Percentiles rank a stretch among this genome's conserved stretches.
These are phyloP conservation scores for Spathaspora girioi DNA, from an alignment of 805 yeast genomes.

Conservation along the genomic window DNA sequence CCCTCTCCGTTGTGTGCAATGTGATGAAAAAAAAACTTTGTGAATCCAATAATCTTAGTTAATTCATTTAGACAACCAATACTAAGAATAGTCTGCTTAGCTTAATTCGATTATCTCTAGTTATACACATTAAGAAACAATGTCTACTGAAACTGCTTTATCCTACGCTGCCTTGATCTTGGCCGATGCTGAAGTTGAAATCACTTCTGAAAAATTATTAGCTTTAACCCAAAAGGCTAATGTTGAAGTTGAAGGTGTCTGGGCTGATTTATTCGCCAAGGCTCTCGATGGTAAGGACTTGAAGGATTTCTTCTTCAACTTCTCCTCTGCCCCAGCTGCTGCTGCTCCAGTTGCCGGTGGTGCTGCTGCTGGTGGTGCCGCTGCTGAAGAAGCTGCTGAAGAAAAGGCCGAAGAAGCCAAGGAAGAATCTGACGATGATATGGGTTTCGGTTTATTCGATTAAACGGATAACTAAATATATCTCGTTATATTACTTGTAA, in stretches of 20 bases:
- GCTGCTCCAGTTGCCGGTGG: constrained; percentile 34
- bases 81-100: constrained; percentile 50
- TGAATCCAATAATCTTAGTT: background rate
- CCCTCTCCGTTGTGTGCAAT: background rate
- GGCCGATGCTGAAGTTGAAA: constrained; percentile 46
- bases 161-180: constrained; percentile 50
- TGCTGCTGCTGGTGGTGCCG: constrained; percentile 33
- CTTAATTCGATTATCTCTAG: constrained; percentile 51
- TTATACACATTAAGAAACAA: constrained; percentile 20
- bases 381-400: constrained; percentile 30
- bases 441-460: constrained; percentile 46
- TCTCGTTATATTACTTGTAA: constrained; percentile 1
- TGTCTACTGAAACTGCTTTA: constrained; percentile 48
- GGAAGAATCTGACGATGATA: constrained; percentile 37
- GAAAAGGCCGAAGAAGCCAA: constrained; percentile 34
- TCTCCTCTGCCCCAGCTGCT: constrained; percentile 44
- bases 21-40: background rate
- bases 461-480: constrained; percentile 13
- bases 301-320: constrained; percentile 48
- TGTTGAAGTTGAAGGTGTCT: constrained; percentile 43
- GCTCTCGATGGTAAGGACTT: constrained; percentile 46
- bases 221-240: constrained; percentile 40
- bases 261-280: constrained; percentile 47
- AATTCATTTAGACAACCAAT: constrained; percentile 6
- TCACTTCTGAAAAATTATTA: constrained; percentile 42